Evolutionary conservation across 306 rosid genomes (phyloP).

Genomic region (Prunus kanzakura): DNA sequence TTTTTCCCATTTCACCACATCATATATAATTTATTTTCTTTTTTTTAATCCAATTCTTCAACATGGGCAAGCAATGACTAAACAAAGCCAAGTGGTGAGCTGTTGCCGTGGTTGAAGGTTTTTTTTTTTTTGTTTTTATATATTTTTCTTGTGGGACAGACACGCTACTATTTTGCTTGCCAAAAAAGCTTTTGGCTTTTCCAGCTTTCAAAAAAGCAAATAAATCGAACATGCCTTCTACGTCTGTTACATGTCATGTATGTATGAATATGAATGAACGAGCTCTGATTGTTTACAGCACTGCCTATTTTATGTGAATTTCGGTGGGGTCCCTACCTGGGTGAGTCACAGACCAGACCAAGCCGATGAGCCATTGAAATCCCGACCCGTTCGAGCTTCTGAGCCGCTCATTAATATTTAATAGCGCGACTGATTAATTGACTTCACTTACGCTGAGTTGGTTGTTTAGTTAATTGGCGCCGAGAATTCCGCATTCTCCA

Average conservation of each 20-base stretch:
- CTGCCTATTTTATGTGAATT: neutral
- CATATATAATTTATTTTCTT: neutral
- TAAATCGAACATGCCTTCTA: constrained; percentile 25
- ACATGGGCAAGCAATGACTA: neutral
- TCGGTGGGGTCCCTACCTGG: neutral
- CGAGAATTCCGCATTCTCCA: constrained; percentile 49
- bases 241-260: neutral
- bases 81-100: neutral
- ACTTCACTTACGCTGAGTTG: constrained; percentile 25
- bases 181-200: constrained; percentile 8
- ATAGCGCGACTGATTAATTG: constrained; percentile 12
- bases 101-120: constrained; percentile 1
- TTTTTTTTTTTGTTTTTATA: neutral
- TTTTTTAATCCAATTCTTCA: neutral
- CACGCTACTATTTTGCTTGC: neutral
- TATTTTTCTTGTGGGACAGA: constrained; percentile 6
- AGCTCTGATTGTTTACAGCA: neutral
- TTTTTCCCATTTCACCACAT: neutral
- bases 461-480: constrained; percentile 32
- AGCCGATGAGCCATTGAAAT: neutral
- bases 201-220: constrained; percentile 32
- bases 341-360: neutral
- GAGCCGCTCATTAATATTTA: constrained; percentile 2
- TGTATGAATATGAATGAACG: neutral
- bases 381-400: constrained; percentile 1